Percentiles rank a stretch among this genome's conserved stretches.
Conservation (phyloP, 2,329 filamentous ascomycete species). For the Botrytis sinoallii region DNA sequence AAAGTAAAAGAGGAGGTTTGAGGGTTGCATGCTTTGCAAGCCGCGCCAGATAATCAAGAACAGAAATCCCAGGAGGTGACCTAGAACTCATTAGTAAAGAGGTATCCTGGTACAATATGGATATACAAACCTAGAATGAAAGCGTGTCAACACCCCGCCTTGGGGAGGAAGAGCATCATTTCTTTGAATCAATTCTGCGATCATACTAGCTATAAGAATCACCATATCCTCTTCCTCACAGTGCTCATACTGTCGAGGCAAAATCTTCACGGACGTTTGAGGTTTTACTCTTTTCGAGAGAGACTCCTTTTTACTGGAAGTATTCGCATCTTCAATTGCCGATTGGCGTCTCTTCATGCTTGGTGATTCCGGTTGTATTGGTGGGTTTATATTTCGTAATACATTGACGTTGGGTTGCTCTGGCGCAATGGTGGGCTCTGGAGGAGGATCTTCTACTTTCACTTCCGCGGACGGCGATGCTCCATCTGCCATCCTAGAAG, state of each 20-base stretch:
- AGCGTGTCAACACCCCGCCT: slow-evolving; percentile 83
- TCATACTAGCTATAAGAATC: slow-evolving; percentile 87
- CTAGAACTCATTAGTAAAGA: slow-evolving; percentile 15
- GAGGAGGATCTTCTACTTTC: slow-evolving; percentile 9
- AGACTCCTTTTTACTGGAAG: slow-evolving; percentile 13
- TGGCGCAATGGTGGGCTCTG: slow-evolving; percentile 8
- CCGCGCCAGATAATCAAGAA: slow-evolving; percentile 88
- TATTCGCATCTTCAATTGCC: slow-evolving; percentile 12
- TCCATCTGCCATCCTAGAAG: slow-evolving; percentile 23
- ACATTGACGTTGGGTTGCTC: neutral
- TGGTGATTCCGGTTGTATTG: slow-evolving; percentile 34
- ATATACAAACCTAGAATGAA: slow-evolving; percentile 75
- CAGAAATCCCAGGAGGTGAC: slow-evolving; percentile 83
- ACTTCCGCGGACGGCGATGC: slow-evolving; percentile 14
- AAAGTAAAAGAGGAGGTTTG: slow-evolving; percentile 87
- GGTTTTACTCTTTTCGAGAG: slow-evolving; percentile 52
- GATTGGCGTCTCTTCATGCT: slow-evolving; percentile 39
- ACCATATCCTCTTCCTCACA: slow-evolving; percentile 85
- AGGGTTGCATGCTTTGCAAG: slow-evolving; percentile 92
- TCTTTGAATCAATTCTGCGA: slow-evolving; percentile 88
- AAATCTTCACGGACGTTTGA: slow-evolving; percentile 50
- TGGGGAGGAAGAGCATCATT: slow-evolving; percentile 86
- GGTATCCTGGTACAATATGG: neutral
- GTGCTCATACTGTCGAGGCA: slow-evolving; percentile 75
- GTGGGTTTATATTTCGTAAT: slow-evolving; percentile 30